Percentiles rank a stretch among this genome's conserved stretches.
Conservation (phyloP, 2,329 filamentous ascomycete genomes). For the Aspergillus awamori region DNA sequence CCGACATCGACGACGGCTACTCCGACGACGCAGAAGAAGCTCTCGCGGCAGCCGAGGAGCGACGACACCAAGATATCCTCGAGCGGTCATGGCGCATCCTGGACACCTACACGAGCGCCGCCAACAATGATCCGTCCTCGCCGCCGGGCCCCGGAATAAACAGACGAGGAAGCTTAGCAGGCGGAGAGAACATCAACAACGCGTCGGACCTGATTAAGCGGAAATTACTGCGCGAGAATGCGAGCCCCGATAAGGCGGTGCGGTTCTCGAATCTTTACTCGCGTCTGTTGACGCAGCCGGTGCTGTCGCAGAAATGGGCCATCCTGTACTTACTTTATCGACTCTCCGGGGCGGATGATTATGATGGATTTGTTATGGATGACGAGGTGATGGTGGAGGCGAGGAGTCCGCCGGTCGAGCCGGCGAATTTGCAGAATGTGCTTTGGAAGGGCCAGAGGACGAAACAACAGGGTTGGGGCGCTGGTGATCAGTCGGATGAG, state of each 20-base stretch:
- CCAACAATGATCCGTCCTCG: constrained; percentile 31
- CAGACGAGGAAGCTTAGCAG: constrained; percentile 36
- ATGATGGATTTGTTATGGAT: constrained; percentile 23
- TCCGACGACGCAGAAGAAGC: constrained; percentile 38
- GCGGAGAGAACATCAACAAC: constrained; percentile 70
- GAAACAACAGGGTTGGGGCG: constrained; percentile 24
- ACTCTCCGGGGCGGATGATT: constrained; percentile 67
- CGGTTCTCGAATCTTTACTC: constrained; percentile 91
- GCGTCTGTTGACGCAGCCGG: constrained; percentile 82
- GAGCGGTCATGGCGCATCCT: constrained; percentile 44
- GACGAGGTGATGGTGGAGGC: constrained; percentile 27
- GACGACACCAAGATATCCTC: constrained; percentile 37
- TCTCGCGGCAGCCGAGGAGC: constrained; percentile 41
- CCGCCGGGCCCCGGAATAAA: constrained; percentile 23
- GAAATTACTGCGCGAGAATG: constrained; percentile 77
- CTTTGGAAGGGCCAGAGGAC: constrained; percentile 32
- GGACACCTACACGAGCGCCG: constrained; percentile 32
- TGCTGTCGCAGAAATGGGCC: constrained; percentile 94
- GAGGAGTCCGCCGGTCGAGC: constrained; percentile 45
- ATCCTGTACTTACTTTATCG: constrained; percentile 90
- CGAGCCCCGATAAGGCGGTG: constrained; percentile 72
- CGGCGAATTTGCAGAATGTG: constrained; percentile 43
- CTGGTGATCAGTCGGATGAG: constrained; percentile 36
- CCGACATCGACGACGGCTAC: constrained; percentile 33
- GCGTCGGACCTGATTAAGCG: constrained; percentile 90